These are phyloP conservation scores for Pseudozyma thailandica DNA, from an alignment of 1,284 basidiomycete genomes.

Conservation along the genomic window DNA sequence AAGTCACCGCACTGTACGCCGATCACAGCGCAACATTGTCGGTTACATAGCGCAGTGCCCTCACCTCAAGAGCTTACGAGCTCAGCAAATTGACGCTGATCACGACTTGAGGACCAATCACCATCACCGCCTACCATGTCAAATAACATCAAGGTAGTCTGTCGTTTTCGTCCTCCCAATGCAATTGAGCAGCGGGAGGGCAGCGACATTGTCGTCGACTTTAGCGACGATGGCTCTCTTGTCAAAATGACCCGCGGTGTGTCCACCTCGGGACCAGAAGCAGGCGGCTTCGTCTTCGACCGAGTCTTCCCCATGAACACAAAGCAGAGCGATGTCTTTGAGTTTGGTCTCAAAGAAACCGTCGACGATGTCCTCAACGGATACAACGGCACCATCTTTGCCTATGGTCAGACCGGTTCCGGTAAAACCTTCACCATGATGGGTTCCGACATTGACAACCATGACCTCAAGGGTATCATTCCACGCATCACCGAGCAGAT, in stretches of 20 bases:
- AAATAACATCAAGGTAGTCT: slow-evolving; percentile 65
- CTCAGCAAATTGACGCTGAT: no score
- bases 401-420: slow-evolving; percentile 92
- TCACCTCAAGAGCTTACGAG: no score
- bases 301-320: slow-evolving; percentile 94
- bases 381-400: slow-evolving; percentile 90
- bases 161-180: slow-evolving; percentile 88
- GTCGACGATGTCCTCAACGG: slow-evolving; percentile 88
- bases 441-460: slow-evolving; percentile 94
- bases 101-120: no score
- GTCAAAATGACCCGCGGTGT: slow-evolving; percentile 73
- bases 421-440: slow-evolving; percentile 72
- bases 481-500: slow-evolving; percentile 99
- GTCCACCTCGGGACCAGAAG: slow-evolving; percentile 68
- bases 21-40: no score
- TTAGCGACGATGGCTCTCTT: slow-evolving; percentile 83
- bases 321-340: slow-evolving; percentile 93
- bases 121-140: slow-evolving; percentile 41
- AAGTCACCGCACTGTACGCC: no score
- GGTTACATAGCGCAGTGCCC: no score
- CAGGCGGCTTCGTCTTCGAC: slow-evolving; percentile 96
- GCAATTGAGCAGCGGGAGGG: slow-evolving; percentile 87
- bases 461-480: slow-evolving; percentile 83
- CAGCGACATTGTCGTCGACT: slow-evolving; percentile 89
- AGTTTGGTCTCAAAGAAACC: slow-evolving; percentile 94